A percentile compares a stretch with the other conserved stretches of the same genome.
Conservation (phyloP, 2,329 filamentous ascomycete genomes). For the Aspergillus alliaceus region DNA sequence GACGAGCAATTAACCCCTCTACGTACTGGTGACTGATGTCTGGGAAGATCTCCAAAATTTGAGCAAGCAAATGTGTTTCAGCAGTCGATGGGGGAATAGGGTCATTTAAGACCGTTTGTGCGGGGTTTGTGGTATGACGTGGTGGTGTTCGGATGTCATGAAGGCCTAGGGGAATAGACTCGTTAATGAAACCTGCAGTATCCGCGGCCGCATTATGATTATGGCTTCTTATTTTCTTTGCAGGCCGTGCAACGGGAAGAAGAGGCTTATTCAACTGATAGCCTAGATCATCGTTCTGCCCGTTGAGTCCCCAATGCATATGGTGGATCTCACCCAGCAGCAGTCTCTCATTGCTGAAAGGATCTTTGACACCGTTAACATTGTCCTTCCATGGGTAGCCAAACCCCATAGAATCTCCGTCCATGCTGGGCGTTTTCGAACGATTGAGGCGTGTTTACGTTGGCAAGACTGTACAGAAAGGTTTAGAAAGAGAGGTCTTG, state of each 20-base stretch:
- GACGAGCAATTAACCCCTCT: slow-evolving; percentile 32
- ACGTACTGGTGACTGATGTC: slow-evolving; percentile 48
- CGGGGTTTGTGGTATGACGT: background rate
- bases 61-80: slow-evolving; percentile 26
- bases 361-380: background rate
- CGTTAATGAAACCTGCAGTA: slow-evolving; percentile 1
- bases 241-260: background rate
- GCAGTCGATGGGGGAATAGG: background rate
- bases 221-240: slow-evolving; percentile 1
- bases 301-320: background rate
- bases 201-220: background rate
- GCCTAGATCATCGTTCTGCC: background rate
- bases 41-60: slow-evolving; percentile 48
- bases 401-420: background rate
- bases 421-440: background rate
- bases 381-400: background rate
- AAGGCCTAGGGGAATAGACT: slow-evolving; percentile 2
- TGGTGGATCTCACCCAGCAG: slow-evolving; percentile 2
- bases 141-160: background rate
- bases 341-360: background rate
- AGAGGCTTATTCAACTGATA: background rate
- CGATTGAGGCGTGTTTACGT: background rate
- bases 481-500: background rate
- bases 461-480: background rate
- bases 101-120: background rate